A percentile compares a stretch with the other conserved stretches of the same genome.
phyloP scores from a whole-genome alignment of 2,329 filamentous ascomycete species.

The Malbranchea cinnamomea region DNA sequence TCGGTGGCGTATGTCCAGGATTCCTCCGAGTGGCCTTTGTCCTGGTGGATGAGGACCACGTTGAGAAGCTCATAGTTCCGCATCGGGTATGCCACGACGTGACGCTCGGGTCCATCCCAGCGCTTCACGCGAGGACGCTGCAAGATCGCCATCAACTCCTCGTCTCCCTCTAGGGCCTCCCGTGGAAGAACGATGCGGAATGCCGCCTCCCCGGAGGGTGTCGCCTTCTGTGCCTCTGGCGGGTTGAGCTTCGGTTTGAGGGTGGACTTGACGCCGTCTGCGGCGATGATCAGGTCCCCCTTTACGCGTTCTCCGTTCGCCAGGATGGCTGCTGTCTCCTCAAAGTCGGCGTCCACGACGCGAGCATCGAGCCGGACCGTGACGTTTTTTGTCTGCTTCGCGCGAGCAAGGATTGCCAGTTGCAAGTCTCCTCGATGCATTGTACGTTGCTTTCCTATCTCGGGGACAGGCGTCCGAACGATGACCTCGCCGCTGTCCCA shows the following conservation, averaged over 20 bases:
- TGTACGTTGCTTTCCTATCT: constrained; percentile 58
- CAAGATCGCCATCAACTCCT: constrained; percentile 41
- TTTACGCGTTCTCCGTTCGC: constrained; percentile 39
- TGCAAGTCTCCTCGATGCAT: constrained; percentile 63
- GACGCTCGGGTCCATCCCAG: constrained; percentile 50
- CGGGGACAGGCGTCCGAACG: constrained; percentile 38
- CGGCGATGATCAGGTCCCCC: constrained; percentile 38
- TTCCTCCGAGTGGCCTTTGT: constrained; percentile 43
- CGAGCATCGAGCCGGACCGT: constrained; percentile 46
- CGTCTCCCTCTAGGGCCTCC: constrained; percentile 31
- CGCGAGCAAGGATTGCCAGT: constrained; percentile 49
- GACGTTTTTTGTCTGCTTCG: constrained; percentile 50
- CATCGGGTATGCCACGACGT: constrained; percentile 54
- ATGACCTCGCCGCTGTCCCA: not conserved
- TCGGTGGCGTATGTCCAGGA: constrained; percentile 50
- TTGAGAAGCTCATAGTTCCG: constrained; percentile 53
- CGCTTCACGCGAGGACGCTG: constrained; percentile 43
- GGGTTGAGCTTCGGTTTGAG: constrained; percentile 1
- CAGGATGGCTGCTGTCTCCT: constrained; percentile 47
- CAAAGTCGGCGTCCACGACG: constrained; percentile 42
- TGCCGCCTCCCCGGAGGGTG: constrained; percentile 37
- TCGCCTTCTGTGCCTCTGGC: constrained; percentile 24
- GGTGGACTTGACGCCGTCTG: constrained; percentile 41
- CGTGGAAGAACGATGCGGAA: constrained; percentile 40
- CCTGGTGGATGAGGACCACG: constrained; percentile 47